A percentile compares a stretch with the other conserved stretches of the same genome.
Evolutionary conservation across 169 alveolate species (phyloP).

Genomic region (Eimeria acervulina): DNA sequence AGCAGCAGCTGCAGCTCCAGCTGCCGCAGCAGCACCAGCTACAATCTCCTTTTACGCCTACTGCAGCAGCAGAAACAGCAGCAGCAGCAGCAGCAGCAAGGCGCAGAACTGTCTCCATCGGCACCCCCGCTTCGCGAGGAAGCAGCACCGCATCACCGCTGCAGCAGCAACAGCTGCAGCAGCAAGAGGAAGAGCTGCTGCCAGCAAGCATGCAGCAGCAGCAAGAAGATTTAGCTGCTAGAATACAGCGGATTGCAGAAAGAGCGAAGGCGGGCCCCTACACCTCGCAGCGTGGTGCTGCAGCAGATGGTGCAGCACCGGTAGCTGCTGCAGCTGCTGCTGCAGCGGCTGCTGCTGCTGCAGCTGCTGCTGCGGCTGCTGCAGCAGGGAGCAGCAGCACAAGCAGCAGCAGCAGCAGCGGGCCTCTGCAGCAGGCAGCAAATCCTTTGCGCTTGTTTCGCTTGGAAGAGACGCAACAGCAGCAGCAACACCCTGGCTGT

Average conservation of each 20-base stretch:
- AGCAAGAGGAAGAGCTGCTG: slow-evolving; percentile 8
- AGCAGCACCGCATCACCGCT: background rate
- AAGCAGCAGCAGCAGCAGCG: background rate
- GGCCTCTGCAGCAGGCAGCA: background rate
- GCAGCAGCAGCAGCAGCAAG: slow-evolving; percentile 6
- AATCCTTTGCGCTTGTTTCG: background rate
- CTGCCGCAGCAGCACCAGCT: background rate
- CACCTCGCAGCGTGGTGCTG: background rate
- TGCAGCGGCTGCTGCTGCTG: too few species aligned
- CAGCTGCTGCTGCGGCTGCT: too few species aligned
- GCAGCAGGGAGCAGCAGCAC: too few species aligned
- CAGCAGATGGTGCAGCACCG: too few species aligned
- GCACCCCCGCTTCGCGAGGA: background rate
- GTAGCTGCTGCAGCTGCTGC: too few species aligned
- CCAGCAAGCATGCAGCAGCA: slow-evolving; percentile 35
- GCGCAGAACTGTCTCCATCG: background rate
- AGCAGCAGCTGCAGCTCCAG: too few species aligned
- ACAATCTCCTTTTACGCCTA: too few species aligned
- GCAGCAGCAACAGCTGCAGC: slow-evolving; percentile 36
- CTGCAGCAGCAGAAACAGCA: too few species aligned
- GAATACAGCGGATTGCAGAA: background rate
- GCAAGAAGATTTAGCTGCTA: background rate
- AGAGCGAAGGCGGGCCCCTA: slow-evolving; percentile 28
- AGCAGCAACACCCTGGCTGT: background rate
- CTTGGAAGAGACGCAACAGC: background rate